Conservation (phyloP, 2,329 filamentous ascomycete genomes). For the Ophiostoma triangulosporum region DNA sequence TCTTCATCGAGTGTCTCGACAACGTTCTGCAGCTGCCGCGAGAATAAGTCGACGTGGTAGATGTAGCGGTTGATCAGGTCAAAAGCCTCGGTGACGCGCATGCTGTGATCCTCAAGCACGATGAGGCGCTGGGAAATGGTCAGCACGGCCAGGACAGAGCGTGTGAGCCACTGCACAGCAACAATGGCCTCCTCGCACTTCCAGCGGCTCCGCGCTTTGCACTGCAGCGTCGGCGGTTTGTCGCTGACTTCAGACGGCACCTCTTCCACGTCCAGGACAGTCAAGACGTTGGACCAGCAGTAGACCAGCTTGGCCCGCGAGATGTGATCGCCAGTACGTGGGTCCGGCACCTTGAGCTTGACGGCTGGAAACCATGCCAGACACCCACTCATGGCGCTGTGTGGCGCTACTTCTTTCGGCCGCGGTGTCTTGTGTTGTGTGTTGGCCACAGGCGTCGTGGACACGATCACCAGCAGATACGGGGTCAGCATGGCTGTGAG, state of each 20-base stretch:
- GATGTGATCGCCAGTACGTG: slow-evolving; percentile 50
- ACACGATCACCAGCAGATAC: slow-evolving; percentile 91
- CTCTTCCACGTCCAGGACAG: slow-evolving; percentile 78
- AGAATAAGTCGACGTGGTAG: slow-evolving; percentile 84
- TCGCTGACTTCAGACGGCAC: slow-evolving; percentile 52
- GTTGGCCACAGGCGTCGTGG: slow-evolving; percentile 88
- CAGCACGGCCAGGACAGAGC: slow-evolving; percentile 79
- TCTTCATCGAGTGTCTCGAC: slow-evolving; percentile 84
- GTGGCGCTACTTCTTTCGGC: slow-evolving; percentile 79
- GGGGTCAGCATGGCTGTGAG: slow-evolving; percentile 92
- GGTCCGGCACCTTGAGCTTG: slow-evolving; percentile 66
- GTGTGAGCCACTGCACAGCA: slow-evolving; percentile 89
- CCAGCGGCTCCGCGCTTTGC: slow-evolving; percentile 77
- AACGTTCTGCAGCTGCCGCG: slow-evolving; percentile 65
- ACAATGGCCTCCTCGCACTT: slow-evolving; percentile 91
- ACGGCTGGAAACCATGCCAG: slow-evolving; percentile 96
- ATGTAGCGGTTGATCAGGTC: slow-evolving; percentile 87
- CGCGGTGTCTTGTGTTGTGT: slow-evolving; percentile 89
- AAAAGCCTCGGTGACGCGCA: slow-evolving; percentile 82
- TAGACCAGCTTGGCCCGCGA: slow-evolving; percentile 86
- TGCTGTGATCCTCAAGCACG: slow-evolving; percentile 75
- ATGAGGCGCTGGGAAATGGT: slow-evolving; percentile 91
- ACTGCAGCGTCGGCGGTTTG: slow-evolving; percentile 64
- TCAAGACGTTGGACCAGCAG: slow-evolving; percentile 97
- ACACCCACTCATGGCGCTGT: slow-evolving; percentile 86